Evolutionary conservation across 2,329 filamentous ascomycete genomes (phyloP).

Genomic region (Alternaria hordeiaustralica): DNA sequence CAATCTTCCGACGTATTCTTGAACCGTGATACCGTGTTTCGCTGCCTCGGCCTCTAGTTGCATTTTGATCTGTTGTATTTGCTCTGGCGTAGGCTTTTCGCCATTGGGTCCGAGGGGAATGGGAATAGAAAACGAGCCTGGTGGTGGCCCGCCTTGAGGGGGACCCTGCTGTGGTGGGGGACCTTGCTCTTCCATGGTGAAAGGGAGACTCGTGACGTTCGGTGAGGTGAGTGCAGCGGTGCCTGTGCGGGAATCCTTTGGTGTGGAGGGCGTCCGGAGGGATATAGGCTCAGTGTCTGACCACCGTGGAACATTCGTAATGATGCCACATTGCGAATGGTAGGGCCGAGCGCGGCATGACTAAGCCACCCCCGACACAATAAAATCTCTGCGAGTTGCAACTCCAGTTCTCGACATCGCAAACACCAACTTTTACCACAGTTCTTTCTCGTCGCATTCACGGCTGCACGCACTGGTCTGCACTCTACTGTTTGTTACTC

Average conservation of each 20-base stretch:
- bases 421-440: background rate
- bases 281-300: background rate
- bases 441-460: background rate
- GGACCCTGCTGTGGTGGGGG: slow-evolving; percentile 19
- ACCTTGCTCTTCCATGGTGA: slow-evolving; percentile 29
- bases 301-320: slow-evolving; percentile 18
- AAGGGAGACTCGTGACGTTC: slow-evolving; percentile 4
- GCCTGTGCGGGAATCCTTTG: background rate
- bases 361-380: slow-evolving; percentile 5
- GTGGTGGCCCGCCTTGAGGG: slow-evolving; percentile 21
- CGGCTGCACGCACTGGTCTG: background rate
- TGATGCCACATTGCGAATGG: slow-evolving; percentile 15
- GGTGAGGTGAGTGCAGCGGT: background rate
- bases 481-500: background rate
- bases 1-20: slow-evolving; percentile 73
- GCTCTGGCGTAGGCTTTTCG: slow-evolving; percentile 75
- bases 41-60: slow-evolving; percentile 83
- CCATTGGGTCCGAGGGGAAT: slow-evolving; percentile 42
- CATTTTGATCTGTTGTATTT: slow-evolving; percentile 83
- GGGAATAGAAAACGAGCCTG: slow-evolving; percentile 24
- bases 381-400: slow-evolving; percentile 12
- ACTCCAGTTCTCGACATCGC: background rate
- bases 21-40: slow-evolving; percentile 83
- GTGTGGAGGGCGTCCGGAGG: background rate
- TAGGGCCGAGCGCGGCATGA: slow-evolving; percentile 6